phyloP scores from a whole-genome alignment of 495 filamentous ascomycete species.

The Penicillium desertorum region DNA sequence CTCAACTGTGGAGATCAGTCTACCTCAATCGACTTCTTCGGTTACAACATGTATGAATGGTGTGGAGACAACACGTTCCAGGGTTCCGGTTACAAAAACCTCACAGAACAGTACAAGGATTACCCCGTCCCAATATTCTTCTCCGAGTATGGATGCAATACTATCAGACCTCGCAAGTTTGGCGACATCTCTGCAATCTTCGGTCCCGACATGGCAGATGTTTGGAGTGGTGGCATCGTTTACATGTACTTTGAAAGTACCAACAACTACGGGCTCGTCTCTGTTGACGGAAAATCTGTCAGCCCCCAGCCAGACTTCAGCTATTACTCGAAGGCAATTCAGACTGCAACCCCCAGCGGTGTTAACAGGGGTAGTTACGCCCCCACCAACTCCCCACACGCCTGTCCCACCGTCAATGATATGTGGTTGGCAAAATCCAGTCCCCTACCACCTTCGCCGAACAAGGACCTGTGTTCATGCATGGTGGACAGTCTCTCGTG shows the following conservation, averaged over 20 bases:
- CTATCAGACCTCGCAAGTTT: constrained; percentile 70
- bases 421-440: constrained; percentile 66
- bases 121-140: constrained; percentile 93
- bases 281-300: constrained; percentile 52
- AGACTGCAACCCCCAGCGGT: constrained; percentile 60
- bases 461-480: constrained; percentile 75
- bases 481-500: constrained; percentile 72
- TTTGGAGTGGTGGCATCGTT: constrained; percentile 89
- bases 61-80: constrained; percentile 74
- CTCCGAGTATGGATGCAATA: constrained; percentile 95
- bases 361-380: constrained; percentile 62
- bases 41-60: constrained; percentile 98
- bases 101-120: constrained; percentile 75
- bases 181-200: constrained; percentile 80
- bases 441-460: constrained; percentile 76
- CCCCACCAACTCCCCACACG: constrained; percentile 67
- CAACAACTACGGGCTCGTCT: constrained; percentile 84
- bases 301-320: constrained; percentile 68
- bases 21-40: constrained; percentile 86
- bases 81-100: constrained; percentile 70
- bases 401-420: constrained; percentile 64
- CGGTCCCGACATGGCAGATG: constrained; percentile 71
- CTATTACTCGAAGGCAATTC: constrained; percentile 66
- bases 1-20: constrained; percentile 77
- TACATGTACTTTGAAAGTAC: constrained; percentile 94